Conservation (phyloP, 805 yeast genomes). For the Maudiozyma serrabonitensis region DNA sequence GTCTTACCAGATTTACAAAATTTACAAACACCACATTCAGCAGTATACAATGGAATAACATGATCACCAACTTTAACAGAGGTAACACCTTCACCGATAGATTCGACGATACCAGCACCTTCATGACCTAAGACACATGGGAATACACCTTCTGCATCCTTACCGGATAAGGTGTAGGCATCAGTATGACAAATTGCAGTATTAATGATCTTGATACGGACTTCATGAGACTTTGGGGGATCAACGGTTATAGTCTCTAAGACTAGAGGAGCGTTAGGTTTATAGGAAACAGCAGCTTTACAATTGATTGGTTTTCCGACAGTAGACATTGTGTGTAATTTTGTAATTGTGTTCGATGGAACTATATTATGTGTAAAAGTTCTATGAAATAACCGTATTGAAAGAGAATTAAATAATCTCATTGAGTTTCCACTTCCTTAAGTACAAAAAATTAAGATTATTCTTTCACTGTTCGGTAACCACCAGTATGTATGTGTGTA, state of each 20-base stretch:
- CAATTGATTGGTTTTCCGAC: constrained; percentile 55
- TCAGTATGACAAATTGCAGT: constrained; percentile 99
- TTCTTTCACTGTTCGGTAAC: too few species aligned
- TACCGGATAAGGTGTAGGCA: constrained; percentile 90
- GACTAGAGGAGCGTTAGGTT: constrained; percentile 71
- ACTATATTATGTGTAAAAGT: not conserved
- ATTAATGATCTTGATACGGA: constrained; percentile 75
- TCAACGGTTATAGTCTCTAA: constrained; percentile 84
- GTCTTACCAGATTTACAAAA: constrained; percentile 94
- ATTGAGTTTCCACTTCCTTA: too few species aligned
- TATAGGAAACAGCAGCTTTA: constrained; percentile 97
- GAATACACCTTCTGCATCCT: constrained; percentile 93
- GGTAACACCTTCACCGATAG: constrained; percentile 89
- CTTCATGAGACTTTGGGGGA: constrained; percentile 96
- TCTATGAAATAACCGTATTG: not conserved
- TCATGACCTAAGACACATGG: constrained; percentile 94
- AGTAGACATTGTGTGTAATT: not conserved
- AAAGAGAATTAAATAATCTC: not conserved
- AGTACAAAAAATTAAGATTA: too few species aligned
- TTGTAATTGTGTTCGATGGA: not conserved
- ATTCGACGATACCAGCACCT: constrained; percentile 95
- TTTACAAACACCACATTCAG: constrained; percentile 92
- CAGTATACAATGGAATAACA: constrained; percentile 90
- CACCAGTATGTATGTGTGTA: too few species aligned
- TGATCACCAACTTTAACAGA: constrained; percentile 87